Conservation (phyloP, 257 asterid species). For the Solanum etuberosum region DNA sequence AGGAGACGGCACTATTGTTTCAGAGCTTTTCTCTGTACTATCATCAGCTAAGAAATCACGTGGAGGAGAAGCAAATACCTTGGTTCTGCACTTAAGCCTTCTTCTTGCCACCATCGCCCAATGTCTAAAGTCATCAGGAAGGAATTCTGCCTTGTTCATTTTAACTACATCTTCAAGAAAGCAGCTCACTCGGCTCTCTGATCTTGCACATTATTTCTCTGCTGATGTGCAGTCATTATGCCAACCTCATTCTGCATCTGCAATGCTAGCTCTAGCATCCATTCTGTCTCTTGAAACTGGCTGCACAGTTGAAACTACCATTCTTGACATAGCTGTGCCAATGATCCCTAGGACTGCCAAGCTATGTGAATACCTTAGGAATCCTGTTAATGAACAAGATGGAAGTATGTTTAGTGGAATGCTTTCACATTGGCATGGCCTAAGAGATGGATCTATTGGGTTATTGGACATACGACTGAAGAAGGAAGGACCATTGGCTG, state of each 20-base stretch:
- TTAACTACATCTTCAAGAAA: constrained; percentile 86
- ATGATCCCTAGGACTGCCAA: constrained; percentile 91
- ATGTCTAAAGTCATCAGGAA: constrained; percentile 70
- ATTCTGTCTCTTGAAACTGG: constrained; percentile 81
- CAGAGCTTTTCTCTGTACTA: constrained; percentile 76
- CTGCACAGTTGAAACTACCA: constrained; percentile 41
- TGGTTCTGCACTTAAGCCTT: constrained; percentile 75
- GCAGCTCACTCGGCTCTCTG: constrained; percentile 68
- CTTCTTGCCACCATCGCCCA: constrained; percentile 69
- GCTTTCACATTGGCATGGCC: constrained; percentile 85
- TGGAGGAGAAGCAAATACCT: constrained; percentile 49
- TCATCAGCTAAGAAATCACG: constrained; percentile 56
- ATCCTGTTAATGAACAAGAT: constrained; percentile 41
- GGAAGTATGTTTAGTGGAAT: constrained; percentile 32
- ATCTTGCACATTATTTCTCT: constrained; percentile 78
- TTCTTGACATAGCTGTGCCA: constrained; percentile 84
- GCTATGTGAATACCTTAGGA: constrained; percentile 78
- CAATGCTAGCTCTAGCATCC: constrained; percentile 94
- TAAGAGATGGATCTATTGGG: constrained; percentile 88
- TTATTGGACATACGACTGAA: constrained; percentile 72
- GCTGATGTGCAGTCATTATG: constrained; percentile 67
- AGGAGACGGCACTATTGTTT: constrained; percentile 88
- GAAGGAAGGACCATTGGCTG: constrained; percentile 98
- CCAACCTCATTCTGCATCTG: constrained; percentile 77
- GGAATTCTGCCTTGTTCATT: constrained; percentile 76